Evolutionary conservation across 2,329 filamentous ascomycete genomes (phyloP), one percentile per base, ranked within the genome.

Genomic region (Phialophora chinensis): DNA sequence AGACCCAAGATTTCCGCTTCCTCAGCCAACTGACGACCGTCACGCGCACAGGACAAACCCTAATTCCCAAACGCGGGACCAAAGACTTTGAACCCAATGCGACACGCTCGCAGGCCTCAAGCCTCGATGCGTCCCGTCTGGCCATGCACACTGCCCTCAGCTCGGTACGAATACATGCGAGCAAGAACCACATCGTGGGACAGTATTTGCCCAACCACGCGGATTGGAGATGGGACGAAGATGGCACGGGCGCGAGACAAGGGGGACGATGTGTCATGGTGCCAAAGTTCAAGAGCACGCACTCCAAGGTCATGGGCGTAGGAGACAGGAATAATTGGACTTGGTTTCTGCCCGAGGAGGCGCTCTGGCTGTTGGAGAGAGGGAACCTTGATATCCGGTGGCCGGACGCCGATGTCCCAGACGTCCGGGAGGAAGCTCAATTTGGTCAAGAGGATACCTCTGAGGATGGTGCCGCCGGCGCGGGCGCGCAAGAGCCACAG

Each of bases 81-180:
- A 99, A 99, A 79, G 95, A 99, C 80, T 99, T 97, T 77, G 95
- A 98, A 80, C 89, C 91, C 31, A 93, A 98, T 79, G 91, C 91
- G 56, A 98, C 95, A 2, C 86, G 87, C 35, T 87, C 91, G 35
- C 95, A 99, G 79, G 88, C 90, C 71, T 85, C 86, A 64, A 87
- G 90, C 8, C 88, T 99, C 60, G 90, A 92, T 74, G 87, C 91
- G 55, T 96, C 92, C 69, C 88, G 94, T 62, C 84, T 86, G 72
- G 94, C 93, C 23, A 95, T 99, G 90, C 91, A 96, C 78, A 89
- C 92, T 73, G 93, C 94, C 2, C 84, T 98, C 63, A 85, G 88
- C 60, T 90, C 90, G 76, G 90, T 91, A 57, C 87, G 94, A 58
- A 83, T 90, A 31, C 93, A 97, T 76, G 81, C 84, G n/a, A 82